Percentiles rank a stretch among this genome's conserved stretches.
Evolutionary conservation across 2,329 filamentous ascomycete genomes (phyloP).

Genomic region (Sodiomyces alkalinus): DNA sequence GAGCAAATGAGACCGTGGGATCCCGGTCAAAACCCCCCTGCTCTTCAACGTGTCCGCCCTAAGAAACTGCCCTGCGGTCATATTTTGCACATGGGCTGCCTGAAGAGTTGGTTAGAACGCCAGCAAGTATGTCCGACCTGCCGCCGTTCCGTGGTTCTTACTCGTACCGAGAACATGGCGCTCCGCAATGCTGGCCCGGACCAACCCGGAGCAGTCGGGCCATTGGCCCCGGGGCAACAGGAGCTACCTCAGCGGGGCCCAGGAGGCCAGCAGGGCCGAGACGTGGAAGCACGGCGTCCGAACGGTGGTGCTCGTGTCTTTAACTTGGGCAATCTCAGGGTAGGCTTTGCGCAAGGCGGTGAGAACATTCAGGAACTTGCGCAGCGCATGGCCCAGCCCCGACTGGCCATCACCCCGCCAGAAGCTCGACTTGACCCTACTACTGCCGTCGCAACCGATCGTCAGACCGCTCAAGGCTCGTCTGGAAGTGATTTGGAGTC

Average conservation of each 20-base stretch:
- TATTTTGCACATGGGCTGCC: conserved; percentile 83
- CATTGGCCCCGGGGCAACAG: too few species aligned
- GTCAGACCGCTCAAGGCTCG: conserved; percentile 7
- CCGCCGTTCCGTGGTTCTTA: conserved; percentile 65
- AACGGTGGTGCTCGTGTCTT: conserved; percentile 41
- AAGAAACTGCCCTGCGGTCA: conserved; percentile 97
- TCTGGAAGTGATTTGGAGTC: conserved; percentile 20
- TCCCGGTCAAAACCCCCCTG: conserved; percentile 38
- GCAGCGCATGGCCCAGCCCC: conserved; percentile 40
- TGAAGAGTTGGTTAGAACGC: conserved; percentile 92
- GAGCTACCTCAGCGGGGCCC: too few species aligned
- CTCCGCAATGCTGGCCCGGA: conserved; percentile 12
- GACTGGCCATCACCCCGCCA: conserved; percentile 7
- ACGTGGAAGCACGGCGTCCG: too few species aligned
- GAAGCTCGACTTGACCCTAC: not conserved
- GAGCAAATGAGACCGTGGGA: conserved; percentile 87
- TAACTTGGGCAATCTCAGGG: conserved; percentile 58
- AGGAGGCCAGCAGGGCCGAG: too few species aligned
- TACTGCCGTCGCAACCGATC: conserved; percentile 6
- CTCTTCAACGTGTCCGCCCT: conserved; percentile 70
- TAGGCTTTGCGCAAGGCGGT: conserved; percentile 62
- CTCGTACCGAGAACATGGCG: conserved; percentile 13
- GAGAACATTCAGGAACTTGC: conserved; percentile 52
- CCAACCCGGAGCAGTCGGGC: too few species aligned
- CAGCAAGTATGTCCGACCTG: conserved; percentile 97